Evolutionary conservation across 306 rosid species (phyloP).

Genomic region (Vigna angularis): DNA sequence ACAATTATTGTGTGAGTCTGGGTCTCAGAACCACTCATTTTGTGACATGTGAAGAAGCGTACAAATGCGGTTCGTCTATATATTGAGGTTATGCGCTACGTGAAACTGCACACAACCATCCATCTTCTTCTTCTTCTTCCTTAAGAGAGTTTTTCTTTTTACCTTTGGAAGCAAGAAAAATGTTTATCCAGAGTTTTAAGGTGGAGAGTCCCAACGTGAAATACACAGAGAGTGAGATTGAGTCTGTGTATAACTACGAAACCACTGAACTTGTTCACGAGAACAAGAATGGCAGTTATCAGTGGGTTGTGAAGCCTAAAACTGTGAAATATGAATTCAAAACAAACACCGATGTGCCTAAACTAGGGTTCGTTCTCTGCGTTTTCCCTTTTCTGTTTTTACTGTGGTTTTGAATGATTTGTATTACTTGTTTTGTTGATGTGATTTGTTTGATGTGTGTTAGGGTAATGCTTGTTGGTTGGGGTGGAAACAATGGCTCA

Average conservation of each 20-base stretch:
- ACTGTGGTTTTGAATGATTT: too few species aligned
- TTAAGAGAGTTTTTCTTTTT: not conserved
- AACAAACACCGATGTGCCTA: conserved; percentile 76
- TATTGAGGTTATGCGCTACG: conserved; percentile 27
- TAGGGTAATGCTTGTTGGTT: conserved; percentile 97
- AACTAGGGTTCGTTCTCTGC: conserved; percentile 69
- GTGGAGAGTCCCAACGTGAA: conserved; percentile 87
- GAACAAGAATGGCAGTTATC: conserved; percentile 77
- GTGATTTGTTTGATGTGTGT: not conserved
- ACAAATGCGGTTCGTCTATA: conserved; percentile 44
- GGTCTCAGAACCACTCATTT: conserved; percentile 23
- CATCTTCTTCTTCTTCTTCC: not conserved
- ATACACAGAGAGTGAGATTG: conserved; percentile 79
- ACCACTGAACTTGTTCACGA: conserved; percentile 95
- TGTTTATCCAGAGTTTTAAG: conserved; percentile 91
- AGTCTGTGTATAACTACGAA: conserved; percentile 83
- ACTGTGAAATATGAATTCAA: conserved; percentile 82
- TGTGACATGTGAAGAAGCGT: conserved; percentile 47
- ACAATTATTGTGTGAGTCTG: not conserved
- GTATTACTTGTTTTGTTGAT: not conserved
- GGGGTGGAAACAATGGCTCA: conserved; percentile 98
- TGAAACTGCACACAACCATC: not conserved
- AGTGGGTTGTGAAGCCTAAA: conserved; percentile 93
- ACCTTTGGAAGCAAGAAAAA: not conserved
- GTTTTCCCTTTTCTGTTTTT: too few species aligned